Evolutionary conservation across 345 rosid species (phyloP).

Genomic region (Brassica napus): DNA sequence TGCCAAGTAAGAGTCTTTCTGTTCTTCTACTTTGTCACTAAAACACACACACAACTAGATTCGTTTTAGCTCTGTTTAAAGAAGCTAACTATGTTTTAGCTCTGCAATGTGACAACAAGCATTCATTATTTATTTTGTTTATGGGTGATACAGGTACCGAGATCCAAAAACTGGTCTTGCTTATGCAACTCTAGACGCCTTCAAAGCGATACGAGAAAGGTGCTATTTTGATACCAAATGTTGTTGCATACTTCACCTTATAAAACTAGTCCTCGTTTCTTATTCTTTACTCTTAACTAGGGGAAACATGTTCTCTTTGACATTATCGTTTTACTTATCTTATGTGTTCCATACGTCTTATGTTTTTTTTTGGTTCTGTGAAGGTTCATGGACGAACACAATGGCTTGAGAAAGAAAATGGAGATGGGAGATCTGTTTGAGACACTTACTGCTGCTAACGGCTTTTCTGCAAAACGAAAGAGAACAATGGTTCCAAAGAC

Average conservation of each 20-base stretch:
- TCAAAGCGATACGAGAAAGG: constrained; percentile 82
- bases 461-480: constrained; percentile 53
- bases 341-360: not conserved
- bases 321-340: not conserved
- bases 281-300: not conserved
- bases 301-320: not conserved
- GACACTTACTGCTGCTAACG: constrained; percentile 54
- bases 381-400: constrained; percentile 59
- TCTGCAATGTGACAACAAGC: not conserved
- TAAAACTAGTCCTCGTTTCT: not conserved
- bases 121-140: not conserved
- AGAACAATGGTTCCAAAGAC: constrained; percentile 49
- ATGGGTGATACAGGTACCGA: constrained; percentile 58
- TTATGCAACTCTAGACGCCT: constrained; percentile 85
- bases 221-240: constrained; percentile 22
- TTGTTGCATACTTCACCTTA: constrained; percentile 8
- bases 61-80: not conserved
- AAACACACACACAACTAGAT: not conserved
- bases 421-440: constrained; percentile 72
- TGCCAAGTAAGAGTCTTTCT: constrained; percentile 71
- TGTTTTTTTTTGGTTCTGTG: constrained; percentile 7
- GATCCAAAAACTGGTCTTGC: constrained; percentile 95
- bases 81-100: constrained; percentile 6
- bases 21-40: not conserved
- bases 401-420: constrained; percentile 57